Percentiles rank a stretch among this genome's conserved stretches.
These are phyloP conservation scores for Cinchona pubescens DNA, from an alignment of 257 asterid genomes.

Conservation along the genomic window DNA sequence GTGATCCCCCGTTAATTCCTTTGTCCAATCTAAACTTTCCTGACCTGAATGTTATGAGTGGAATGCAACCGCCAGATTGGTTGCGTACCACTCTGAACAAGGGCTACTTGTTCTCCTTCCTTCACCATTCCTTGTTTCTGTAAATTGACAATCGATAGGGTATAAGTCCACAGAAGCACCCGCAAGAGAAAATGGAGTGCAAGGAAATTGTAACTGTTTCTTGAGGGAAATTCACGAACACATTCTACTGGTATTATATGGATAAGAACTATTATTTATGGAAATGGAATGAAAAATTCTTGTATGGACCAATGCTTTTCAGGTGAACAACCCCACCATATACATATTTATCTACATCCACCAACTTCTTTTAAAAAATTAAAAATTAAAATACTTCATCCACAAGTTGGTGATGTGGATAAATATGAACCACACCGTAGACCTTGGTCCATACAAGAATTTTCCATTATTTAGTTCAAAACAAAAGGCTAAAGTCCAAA, in stretches of 20 bases:
- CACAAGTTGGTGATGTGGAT: too few relatives aligned
- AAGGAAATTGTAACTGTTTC: background rate
- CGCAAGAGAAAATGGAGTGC: background rate
- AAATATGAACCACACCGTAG: too few relatives aligned
- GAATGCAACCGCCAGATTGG: conserved; percentile 78
- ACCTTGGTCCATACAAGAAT: too few relatives aligned
- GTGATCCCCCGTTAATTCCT: background rate
- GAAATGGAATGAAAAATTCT: too few relatives aligned
- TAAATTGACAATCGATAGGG: conserved; percentile 3
- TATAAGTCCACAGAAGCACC: background rate
- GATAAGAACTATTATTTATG: background rate
- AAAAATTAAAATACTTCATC: too few relatives aligned
- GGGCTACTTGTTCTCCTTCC: conserved; percentile 90
- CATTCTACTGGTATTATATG: background rate
- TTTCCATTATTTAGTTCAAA: background rate
- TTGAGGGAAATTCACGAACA: background rate
- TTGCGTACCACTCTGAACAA: conserved; percentile 89
- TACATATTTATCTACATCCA: too few relatives aligned
- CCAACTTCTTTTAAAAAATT: too few relatives aligned
- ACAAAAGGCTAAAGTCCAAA: background rate
- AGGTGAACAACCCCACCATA: too few relatives aligned
- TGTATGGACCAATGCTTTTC: too few relatives aligned
- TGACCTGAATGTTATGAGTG: conserved; percentile 90
- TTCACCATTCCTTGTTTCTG: conserved; percentile 90
- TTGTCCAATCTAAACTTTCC: conserved; percentile 54